These are phyloP conservation scores for Harringtonia aguacate DNA, from an alignment of 2,329 filamentous ascomycete genomes.

Conservation along the genomic window DNA sequence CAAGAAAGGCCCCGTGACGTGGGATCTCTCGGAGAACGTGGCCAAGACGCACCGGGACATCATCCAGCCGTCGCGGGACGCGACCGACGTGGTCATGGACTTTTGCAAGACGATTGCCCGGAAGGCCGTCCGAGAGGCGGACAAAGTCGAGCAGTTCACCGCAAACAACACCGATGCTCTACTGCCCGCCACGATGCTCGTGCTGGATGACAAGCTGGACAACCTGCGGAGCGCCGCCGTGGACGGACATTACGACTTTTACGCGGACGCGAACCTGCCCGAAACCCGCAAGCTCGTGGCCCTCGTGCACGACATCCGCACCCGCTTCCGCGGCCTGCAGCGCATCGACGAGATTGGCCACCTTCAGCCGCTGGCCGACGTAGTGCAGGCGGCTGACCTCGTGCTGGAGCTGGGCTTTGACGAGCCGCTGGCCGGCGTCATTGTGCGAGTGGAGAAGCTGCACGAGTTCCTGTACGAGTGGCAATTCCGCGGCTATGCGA, in stretches of 20 bases:
- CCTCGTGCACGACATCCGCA: slow-evolving; percentile 58
- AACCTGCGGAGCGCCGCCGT: slow-evolving; percentile 9
- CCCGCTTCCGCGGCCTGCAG: slow-evolving; percentile 63
- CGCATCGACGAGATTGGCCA: slow-evolving; percentile 54
- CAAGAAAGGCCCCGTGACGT: slow-evolving; percentile 25
- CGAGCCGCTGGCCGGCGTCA: slow-evolving; percentile 76
- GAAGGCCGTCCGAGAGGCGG: slow-evolving; percentile 19
- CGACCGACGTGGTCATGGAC: slow-evolving; percentile 29
- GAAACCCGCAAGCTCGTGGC: slow-evolving; percentile 66
- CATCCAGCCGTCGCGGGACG: slow-evolving; percentile 31
- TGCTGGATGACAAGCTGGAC: slow-evolving; percentile 49
- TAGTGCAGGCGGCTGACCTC: slow-evolving; percentile 62
- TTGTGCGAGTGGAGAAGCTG: slow-evolving; percentile 80
- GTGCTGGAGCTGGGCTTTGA: slow-evolving; percentile 65
- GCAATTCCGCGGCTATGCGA: slow-evolving; percentile 80
- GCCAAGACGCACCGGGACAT: slow-evolving; percentile 48
- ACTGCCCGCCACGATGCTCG: slow-evolving; percentile 55
- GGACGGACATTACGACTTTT: slow-evolving; percentile 67
- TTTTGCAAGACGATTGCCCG: slow-evolving; percentile 34
- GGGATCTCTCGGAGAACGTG: slow-evolving; percentile 48
- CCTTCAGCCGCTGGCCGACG: slow-evolving; percentile 70
- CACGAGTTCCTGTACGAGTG: slow-evolving; percentile 83
- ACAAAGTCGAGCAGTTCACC: slow-evolving; percentile 16
- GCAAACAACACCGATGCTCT: slow-evolving; percentile 37
- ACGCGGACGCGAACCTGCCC: slow-evolving; percentile 65